Evolutionary conservation across 176 grass and related monocot species (phyloP), one percentile per base, ranked within the genome.

Genomic region (Juncus inflexus): DNA sequence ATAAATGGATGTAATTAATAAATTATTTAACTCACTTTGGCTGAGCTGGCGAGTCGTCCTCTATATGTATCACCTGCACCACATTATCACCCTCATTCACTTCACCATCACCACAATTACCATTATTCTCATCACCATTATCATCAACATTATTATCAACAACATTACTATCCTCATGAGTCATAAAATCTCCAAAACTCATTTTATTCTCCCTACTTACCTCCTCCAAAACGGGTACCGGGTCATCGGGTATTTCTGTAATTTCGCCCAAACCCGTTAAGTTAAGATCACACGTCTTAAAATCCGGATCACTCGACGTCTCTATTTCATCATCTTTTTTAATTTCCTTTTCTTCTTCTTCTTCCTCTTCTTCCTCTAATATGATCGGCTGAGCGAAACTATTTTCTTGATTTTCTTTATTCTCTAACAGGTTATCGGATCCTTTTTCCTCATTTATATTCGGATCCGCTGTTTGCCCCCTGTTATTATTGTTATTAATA

Each of bases 201-300:
- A 79, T 59, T 35, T 69, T 74, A 39, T 74, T 74, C 35, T 83
- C 74, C 65, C 78, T 77, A 55, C 73, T 66, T 69, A 42, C 39
- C 40, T 80, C 89, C 40, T 80, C 89, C 42, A 79, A 42, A 62
- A 58, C 9, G 76, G 76, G 37, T 35, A 66, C 74, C 77, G 83
- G 62, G 75, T 86, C 80, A 79, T 77, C 78, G 11, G 74, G 85
- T 59, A 84, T 80, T 67, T 99, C 89, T 65, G 76, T 66, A 74
- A 85, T 69, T 65, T 92, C 95, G 56, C 80, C 83, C 77, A 69
- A 78, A 60, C 82, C 78, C 77, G 89, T 73, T 43, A 99, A 65
- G 69, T 99, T 99, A 36, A 92, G 89, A 72, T 94, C 95, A 72
- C 77, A 78, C 36, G 80, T 89, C 75, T 97, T 86, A 92, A 99